These are phyloP conservation scores for Russula ochroleuca DNA, from an alignment of 768 basidiomycete genomes.

Conservation along the genomic window DNA sequence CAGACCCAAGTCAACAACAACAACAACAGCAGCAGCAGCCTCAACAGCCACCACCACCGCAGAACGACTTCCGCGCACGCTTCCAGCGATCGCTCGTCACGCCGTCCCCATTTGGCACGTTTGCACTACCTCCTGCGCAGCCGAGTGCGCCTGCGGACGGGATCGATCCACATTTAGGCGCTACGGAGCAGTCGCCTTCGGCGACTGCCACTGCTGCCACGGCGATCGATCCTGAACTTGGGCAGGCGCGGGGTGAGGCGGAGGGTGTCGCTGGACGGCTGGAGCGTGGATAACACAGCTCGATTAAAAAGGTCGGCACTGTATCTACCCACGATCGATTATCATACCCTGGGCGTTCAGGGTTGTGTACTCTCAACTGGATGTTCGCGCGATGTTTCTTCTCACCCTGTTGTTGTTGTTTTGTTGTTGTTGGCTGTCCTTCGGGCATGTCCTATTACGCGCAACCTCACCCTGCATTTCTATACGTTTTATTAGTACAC, in stretches of 20 bases:
- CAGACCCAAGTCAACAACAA: slow-evolving; percentile 26
- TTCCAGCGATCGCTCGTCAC: slow-evolving; percentile 59
- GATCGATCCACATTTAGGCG: slow-evolving; percentile 29
- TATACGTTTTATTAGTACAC: slow-evolving; percentile 12
- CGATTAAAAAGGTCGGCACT: neutral
- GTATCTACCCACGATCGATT: neutral
- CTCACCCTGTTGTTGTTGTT: neutral
- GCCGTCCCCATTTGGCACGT: slow-evolving; percentile 53
- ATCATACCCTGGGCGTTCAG: neutral
- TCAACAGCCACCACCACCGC: slow-evolving; percentile 16
- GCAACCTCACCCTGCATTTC: neutral
- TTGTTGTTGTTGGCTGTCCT: neutral
- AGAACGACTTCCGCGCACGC: slow-evolving; percentile 59
- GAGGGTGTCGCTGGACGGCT: slow-evolving; percentile 35
- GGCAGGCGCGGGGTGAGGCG: slow-evolving; percentile 37
- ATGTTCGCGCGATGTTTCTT: neutral
- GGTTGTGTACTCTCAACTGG: neutral
- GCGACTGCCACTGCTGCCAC: slow-evolving; percentile 11
- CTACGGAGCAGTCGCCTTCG: slow-evolving; percentile 13
- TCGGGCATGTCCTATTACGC: neutral
- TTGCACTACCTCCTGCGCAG: slow-evolving; percentile 20
- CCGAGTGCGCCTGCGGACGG: slow-evolving; percentile 25
- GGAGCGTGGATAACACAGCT: slow-evolving; percentile 26
- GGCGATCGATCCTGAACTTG: slow-evolving; percentile 34
- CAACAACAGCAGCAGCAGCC: neutral